Percentiles rank a stretch among this genome's conserved stretches.
Conservation (phyloP, 768 basidiomycete species). For the Coprinellus aureogranulatus region DNA sequence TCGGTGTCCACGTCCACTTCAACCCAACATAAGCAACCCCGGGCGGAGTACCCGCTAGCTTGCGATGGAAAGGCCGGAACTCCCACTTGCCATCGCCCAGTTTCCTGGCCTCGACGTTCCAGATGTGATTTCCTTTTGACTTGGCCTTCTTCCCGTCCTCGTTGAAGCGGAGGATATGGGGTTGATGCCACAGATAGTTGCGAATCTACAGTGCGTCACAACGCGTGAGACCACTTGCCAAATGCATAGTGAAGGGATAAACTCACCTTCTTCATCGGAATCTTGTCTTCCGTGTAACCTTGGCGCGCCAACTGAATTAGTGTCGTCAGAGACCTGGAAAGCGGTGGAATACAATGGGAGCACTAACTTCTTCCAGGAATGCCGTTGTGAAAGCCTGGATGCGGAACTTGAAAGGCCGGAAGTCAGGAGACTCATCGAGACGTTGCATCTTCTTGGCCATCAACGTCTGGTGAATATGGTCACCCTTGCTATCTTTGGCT, state of each 20-base stretch:
- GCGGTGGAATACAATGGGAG: background rate
- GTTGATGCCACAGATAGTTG: conserved; percentile 94
- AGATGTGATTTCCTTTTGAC: conserved; percentile 98
- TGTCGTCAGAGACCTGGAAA: conserved; percentile 1
- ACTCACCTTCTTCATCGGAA: conserved; percentile 92
- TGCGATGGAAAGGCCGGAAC: conserved; percentile 85
- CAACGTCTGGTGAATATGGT: conserved; percentile 94
- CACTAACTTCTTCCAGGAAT: conserved; percentile 82
- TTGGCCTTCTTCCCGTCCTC: conserved; percentile 99
- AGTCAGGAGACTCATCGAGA: conserved; percentile 93
- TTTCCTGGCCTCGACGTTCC: conserved; percentile 97
- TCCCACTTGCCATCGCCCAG: conserved; percentile 71
- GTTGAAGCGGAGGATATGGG: conserved; percentile 93
- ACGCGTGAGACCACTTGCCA: background rate
- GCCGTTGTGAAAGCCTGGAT: conserved; percentile 97
- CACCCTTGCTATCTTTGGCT: conserved; percentile 89
- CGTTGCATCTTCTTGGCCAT: conserved; percentile 99
- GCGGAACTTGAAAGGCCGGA: conserved; percentile 97
- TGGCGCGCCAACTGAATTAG: conserved; percentile 68
- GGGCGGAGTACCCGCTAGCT: conserved; percentile 81
- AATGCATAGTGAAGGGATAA: conserved; percentile 12
- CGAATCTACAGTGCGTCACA: conserved; percentile 54
- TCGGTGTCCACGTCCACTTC: conserved; percentile 86
- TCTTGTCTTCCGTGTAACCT: conserved; percentile 90
- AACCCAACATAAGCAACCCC: conserved; percentile 78